These are phyloP conservation scores for Crithidia fasciculata DNA, from an alignment of 208 protist species.

Conservation along the genomic window DNA sequence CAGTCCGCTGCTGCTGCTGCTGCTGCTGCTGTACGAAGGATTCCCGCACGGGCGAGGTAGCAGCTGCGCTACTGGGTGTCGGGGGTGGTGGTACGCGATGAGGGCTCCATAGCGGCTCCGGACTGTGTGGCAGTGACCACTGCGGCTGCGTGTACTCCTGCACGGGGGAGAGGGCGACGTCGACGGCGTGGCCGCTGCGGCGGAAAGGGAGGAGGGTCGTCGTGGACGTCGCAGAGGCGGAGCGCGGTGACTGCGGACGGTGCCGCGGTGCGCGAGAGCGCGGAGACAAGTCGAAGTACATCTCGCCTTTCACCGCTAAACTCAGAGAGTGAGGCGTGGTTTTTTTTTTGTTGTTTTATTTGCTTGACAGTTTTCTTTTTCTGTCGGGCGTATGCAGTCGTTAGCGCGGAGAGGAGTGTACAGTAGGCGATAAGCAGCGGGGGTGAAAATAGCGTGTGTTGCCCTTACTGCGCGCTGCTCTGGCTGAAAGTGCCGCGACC, in stretches of 20 bases:
- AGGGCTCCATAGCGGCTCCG: not conserved
- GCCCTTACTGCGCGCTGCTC: too few relatives aligned
- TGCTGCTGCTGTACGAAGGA: constrained; percentile 2
- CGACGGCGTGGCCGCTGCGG: constrained; percentile 11
- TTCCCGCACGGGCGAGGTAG: not conserved
- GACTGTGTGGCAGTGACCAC: constrained; percentile 1
- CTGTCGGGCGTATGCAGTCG: too few relatives aligned
- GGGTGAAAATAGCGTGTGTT: too few relatives aligned
- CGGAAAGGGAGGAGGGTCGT: constrained; percentile 45
- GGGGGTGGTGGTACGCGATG: not conserved
- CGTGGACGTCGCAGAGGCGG: not conserved
- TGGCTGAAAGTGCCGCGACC: too few relatives aligned
- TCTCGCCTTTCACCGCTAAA: not conserved
- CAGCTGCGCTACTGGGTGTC: not conserved
- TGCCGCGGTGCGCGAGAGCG: not conserved
- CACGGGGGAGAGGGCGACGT: constrained; percentile 34
- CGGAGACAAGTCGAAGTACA: constrained; percentile 11
- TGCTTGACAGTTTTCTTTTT: not conserved
- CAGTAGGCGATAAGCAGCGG: too few relatives aligned
- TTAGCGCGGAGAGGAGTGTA: too few relatives aligned
- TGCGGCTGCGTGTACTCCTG: constrained; percentile 22
- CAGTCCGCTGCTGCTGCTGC: not conserved
- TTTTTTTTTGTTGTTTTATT: constrained; percentile 3
- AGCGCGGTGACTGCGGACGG: not conserved
- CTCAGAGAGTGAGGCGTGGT: not conserved